Percentiles rank a stretch among this genome's conserved stretches.
Evolutionary conservation across 495 filamentous ascomycete genomes (phyloP).

Genomic region (Tuber aestivum): DNA sequence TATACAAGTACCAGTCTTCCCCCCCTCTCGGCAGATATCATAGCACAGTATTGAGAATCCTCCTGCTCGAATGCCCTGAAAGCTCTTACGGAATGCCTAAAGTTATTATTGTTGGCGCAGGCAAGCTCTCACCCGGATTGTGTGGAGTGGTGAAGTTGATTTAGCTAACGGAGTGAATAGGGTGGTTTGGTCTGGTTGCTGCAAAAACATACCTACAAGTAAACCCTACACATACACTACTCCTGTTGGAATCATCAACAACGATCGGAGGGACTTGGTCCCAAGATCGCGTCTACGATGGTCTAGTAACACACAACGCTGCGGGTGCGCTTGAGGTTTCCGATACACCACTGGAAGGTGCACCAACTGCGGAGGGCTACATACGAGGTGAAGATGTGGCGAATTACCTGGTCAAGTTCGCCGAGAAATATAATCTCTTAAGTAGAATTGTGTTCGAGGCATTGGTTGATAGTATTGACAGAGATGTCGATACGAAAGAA

Average conservation of each 20-base stretch:
- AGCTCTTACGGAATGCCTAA: conserved; percentile 16
- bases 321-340: conserved; percentile 51
- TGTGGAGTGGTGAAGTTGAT: not conserved
- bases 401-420: conserved; percentile 58
- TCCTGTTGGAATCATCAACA: conserved; percentile 48
- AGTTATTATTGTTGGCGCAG: conserved; percentile 32
- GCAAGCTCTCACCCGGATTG: not conserved
- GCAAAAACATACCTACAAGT: conserved; percentile 48
- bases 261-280: conserved; percentile 53
- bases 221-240: conserved; percentile 44
- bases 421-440: conserved; percentile 43
- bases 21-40: not conserved
- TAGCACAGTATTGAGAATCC: not conserved
- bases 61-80: not conserved
- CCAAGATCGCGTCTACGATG: conserved; percentile 49
- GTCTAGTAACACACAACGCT: conserved; percentile 45
- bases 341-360: conserved; percentile 61
- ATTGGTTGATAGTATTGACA: conserved; percentile 34
- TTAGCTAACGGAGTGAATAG: conserved; percentile 31
- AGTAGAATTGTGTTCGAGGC: conserved; percentile 43
- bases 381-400: conserved; percentile 63
- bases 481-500: conserved; percentile 25
- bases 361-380: conserved; percentile 46
- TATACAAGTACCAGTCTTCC: not conserved
- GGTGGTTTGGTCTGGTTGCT: conserved; percentile 47